These are phyloP conservation scores for Cicer cuneatum DNA, from an alignment of 306 rosid genomes.

Conservation along the genomic window DNA sequence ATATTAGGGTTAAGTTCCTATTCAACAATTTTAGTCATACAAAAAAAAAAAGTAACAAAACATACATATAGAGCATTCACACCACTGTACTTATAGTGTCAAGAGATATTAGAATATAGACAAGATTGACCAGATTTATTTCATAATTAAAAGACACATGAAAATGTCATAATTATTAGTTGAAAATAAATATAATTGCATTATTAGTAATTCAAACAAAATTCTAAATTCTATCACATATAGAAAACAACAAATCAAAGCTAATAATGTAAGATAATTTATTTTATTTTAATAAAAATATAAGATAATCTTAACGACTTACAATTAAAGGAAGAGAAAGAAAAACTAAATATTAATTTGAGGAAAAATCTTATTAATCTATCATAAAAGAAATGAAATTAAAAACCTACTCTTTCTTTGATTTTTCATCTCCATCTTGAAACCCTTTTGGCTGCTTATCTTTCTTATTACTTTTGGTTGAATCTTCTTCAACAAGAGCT, in stretches of 20 bases:
- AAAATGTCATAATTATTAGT: slow-evolving; percentile 29
- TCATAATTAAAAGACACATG: background rate
- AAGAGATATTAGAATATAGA: background rate
- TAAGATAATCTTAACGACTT: too few species aligned
- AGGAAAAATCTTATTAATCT: background rate
- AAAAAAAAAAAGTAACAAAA: slow-evolving; percentile 24
- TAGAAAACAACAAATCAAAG: slow-evolving; percentile 14
- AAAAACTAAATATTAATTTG: background rate
- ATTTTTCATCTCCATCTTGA: slow-evolving; percentile 53
- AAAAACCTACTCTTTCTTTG: slow-evolving; percentile 77
- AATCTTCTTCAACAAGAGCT: slow-evolving; percentile 56
- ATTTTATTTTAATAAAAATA: background rate
- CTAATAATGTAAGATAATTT: background rate
- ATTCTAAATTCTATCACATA: slow-evolving; percentile 32
- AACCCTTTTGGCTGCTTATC: slow-evolving; percentile 58
- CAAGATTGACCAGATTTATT: slow-evolving; percentile 40
- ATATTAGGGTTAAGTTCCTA: slow-evolving; percentile 47
- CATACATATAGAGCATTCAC: slow-evolving; percentile 27
- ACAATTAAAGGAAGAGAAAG: slow-evolving; percentile 26
- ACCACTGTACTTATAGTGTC: slow-evolving; percentile 5
- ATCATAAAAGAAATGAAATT: background rate
- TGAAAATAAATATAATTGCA: slow-evolving; percentile 44
- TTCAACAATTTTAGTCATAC: slow-evolving; percentile 24
- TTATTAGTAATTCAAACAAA: slow-evolving; percentile 29
- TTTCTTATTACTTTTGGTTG: slow-evolving; percentile 60